These are phyloP conservation scores for Boletus fagicola DNA, from an alignment of 768 basidiomycete species.

Conservation along the genomic window DNA sequence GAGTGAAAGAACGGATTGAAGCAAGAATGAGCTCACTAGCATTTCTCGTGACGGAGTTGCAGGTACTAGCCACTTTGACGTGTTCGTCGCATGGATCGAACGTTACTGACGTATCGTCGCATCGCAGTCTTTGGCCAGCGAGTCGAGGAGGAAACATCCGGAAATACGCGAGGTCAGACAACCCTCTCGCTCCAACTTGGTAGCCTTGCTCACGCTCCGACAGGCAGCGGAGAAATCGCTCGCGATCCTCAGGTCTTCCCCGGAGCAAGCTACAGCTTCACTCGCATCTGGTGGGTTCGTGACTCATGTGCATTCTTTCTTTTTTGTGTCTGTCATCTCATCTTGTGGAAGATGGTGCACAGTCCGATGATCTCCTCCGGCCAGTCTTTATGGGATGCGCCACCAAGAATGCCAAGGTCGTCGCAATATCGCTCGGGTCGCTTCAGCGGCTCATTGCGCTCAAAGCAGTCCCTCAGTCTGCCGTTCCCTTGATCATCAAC, in stretches of 20 bases:
- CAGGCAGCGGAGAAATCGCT: constrained; percentile 88
- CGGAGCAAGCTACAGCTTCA: constrained; percentile 71
- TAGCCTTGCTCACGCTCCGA: constrained; percentile 8
- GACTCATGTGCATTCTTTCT: neutral
- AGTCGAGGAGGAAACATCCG: constrained; percentile 84
- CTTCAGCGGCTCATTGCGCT: constrained; percentile 87
- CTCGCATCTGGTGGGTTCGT: constrained; percentile 66
- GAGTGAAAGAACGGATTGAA: neutral
- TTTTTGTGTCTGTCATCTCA: constrained; percentile 9
- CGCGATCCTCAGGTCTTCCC: constrained; percentile 74
- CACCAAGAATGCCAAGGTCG: constrained; percentile 91
- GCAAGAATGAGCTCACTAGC: constrained; percentile 61
- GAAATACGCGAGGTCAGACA: constrained; percentile 86
- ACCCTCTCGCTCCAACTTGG: neutral
- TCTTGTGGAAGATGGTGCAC: constrained; percentile 57
- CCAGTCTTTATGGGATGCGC: constrained; percentile 94
- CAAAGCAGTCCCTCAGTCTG: constrained; percentile 78
- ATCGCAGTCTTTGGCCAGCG: constrained; percentile 80
- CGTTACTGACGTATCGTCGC: constrained; percentile 4
- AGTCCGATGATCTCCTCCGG: constrained; percentile 75
- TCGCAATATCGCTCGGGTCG: constrained; percentile 87
- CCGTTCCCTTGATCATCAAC: constrained; percentile 74
- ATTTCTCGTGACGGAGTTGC: constrained; percentile 71
- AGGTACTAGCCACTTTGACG: constrained; percentile 41
- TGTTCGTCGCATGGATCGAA: neutral